These are phyloP conservation scores for Cadophora gregata DNA, from an alignment of 2,329 filamentous ascomycete genomes.

Conservation along the genomic window DNA sequence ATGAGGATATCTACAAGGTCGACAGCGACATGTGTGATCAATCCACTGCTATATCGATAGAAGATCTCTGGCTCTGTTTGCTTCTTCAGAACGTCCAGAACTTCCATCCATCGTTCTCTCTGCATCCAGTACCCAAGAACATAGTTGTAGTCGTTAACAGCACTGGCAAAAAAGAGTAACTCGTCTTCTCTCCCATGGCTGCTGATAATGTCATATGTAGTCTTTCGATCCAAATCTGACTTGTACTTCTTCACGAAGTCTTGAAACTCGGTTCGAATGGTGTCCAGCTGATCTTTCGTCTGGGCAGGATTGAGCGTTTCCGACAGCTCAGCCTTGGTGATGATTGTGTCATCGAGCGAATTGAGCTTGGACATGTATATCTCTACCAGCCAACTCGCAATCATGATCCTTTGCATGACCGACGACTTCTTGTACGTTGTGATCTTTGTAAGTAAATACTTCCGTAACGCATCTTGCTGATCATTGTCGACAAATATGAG, in stretches of 20 bases:
- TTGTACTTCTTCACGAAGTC: slow-evolving; percentile 89
- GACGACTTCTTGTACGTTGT: slow-evolving; percentile 80
- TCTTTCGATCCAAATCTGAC: slow-evolving; percentile 85
- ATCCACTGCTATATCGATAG: slow-evolving; percentile 95
- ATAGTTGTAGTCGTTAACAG: slow-evolving; percentile 90
- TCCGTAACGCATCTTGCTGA: slow-evolving; percentile 88
- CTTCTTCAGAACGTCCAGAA: slow-evolving; percentile 86
- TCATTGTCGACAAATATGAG: slow-evolving; percentile 87
- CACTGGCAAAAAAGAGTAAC: slow-evolving; percentile 86
- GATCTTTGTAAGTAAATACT: slow-evolving; percentile 87
- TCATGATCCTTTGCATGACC: slow-evolving; percentile 93
- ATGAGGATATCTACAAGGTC: slow-evolving; percentile 95
- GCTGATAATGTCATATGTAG: slow-evolving; percentile 93
- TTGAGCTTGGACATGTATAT: slow-evolving; percentile 98
- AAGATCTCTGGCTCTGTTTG: slow-evolving; percentile 93
- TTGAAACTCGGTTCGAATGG: slow-evolving; percentile 79
- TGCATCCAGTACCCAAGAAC: slow-evolving; percentile 98
- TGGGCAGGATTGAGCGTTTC: slow-evolving; percentile 75
- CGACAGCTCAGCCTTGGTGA: slow-evolving; percentile 82
- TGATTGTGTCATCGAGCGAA: slow-evolving; percentile 89
- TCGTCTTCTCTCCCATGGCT: slow-evolving; percentile 95
- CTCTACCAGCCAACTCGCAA: slow-evolving; percentile 93
- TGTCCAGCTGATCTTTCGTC: slow-evolving; percentile 72
- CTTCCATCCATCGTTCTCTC: slow-evolving; percentile 88
- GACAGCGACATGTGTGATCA: slow-evolving; percentile 86